A percentile compares a stretch with the other conserved stretches of the same genome.
These are phyloP conservation scores for Fulvia fulva DNA, from an alignment of 2,329 filamentous ascomycete species.

Conservation along the genomic window DNA sequence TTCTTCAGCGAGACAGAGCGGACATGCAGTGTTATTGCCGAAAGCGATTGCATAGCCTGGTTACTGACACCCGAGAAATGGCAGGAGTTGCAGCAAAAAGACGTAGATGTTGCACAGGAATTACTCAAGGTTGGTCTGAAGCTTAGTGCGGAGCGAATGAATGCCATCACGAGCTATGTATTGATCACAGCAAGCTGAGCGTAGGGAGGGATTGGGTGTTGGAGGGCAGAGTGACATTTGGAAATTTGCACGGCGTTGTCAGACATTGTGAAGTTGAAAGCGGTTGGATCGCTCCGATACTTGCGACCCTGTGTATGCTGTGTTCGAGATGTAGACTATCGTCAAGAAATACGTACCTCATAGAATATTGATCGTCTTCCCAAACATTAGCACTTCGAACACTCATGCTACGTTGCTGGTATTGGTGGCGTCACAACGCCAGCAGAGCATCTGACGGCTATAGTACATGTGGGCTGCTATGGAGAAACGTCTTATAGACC, in stretches of 20 bases:
- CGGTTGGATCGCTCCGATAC: neutral
- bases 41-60: constrained; percentile 71
- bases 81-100: constrained; percentile 65
- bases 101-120: constrained; percentile 77
- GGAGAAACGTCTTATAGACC: neutral
- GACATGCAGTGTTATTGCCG: constrained; percentile 80
- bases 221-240: no score
- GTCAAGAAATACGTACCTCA: neutral
- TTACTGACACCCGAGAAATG: constrained; percentile 68
- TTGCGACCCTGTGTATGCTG: neutral
- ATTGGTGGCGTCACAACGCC: no score
- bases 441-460: neutral
- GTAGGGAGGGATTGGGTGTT: no score
- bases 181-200: constrained; percentile 39
- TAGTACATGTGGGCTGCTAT: neutral
- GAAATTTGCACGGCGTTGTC: neutral
- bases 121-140: constrained; percentile 84
- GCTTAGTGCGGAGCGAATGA: constrained; percentile 90
- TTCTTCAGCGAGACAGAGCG: constrained; percentile 90
- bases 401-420: no score
- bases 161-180: constrained; percentile 55
- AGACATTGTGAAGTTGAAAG: neutral
- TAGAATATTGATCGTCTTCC: no score
- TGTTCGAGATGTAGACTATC: neutral
- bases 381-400: no score